Evolutionary conservation across 2,329 filamentous ascomycete species (phyloP).

Genomic region (Chrysoporthe austroafricana): DNA sequence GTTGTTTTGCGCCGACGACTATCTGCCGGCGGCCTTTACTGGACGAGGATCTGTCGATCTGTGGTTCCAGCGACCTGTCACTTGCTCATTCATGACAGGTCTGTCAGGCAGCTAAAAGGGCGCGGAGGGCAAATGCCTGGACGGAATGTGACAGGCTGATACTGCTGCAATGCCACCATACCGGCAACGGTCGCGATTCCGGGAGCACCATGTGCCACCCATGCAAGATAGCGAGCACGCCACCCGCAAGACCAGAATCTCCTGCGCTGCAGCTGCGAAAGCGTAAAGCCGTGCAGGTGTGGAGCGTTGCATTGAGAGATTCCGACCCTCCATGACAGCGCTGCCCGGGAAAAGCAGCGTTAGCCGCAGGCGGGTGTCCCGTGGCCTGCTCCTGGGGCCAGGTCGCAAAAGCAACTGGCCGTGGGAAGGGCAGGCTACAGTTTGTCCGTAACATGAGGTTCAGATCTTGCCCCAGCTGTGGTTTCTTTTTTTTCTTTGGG

Average conservation of each 20-base stretch:
- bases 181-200: neutral
- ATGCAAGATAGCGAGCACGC: constrained; percentile 9
- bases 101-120: neutral
- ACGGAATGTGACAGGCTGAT: neutral
- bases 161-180: neutral
- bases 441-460: no score
- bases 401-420: neutral
- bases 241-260: neutral
- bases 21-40: no score
- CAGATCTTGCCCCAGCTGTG: no score
- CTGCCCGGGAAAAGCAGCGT: constrained; percentile 2
- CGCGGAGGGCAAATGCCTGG: neutral
- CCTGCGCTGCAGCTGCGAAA: neutral
- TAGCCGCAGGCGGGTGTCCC: constrained; percentile 6
- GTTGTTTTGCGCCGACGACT: no score
- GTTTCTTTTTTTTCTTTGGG: no score
- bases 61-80: no score
- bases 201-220: neutral
- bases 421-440: neutral
- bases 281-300: neutral
- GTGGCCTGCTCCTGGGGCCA: neutral
- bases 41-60: no score
- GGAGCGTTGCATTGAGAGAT: constrained; percentile 5
- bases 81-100: neutral
- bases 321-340: neutral